Base-by-base conservation (phyloP, 2,329 filamentous ascomycete genomes). In the Chalaropsis thielavioides region DNA sequence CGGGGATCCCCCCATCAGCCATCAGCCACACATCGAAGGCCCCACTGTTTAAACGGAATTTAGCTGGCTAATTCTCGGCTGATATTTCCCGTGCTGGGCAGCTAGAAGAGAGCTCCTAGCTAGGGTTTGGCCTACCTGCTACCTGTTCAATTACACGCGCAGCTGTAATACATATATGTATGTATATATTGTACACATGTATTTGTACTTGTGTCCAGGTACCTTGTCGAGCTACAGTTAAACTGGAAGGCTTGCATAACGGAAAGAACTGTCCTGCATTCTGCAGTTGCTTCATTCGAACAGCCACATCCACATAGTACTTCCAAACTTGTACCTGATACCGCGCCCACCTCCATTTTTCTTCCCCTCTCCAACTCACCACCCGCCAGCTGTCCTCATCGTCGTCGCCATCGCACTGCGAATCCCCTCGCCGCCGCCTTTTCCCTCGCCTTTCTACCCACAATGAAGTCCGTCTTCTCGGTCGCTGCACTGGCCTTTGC, bases 391-490 rank as follows among this genome's bases (percentile, higher is more conserved):
- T 35, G 54, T 19, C 54, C 10, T 58, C 54, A n/a, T 19, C 31
- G 22, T 19, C 24, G 19, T 24, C 31, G 54, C 54, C n/a, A 58
- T n/a, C 27, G 24, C 46, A 51, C 66, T 69, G 66, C 68, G 69
- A 46, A 69, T 62, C 69, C 67, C 70, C 59, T 61, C 62, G 64
- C 65, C 65, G 44, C 63, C 19, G 65, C 49, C 66, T 58, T 66
- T 65, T 62, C 56, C 59, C 6, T 46, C n/a, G 3, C 43, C n/a
- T 46, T 2, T 44, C n/a, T 19, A 63, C 73, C 19, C 63, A 84
- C 73, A 69, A 94, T 95, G 90, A 83, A 84, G 82, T 88, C 86
- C 79, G 76, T 87, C 73, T 75, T 88, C 76, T 86, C 87, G 71
- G 80, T 89, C 72, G 77, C 90, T 69, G 75, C 90, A 68, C 77